Percentiles rank a stretch among this genome's conserved stretches.
phyloP scores from a whole-genome alignment of 139 green algal species.

The Micractinium sp. region DNA sequence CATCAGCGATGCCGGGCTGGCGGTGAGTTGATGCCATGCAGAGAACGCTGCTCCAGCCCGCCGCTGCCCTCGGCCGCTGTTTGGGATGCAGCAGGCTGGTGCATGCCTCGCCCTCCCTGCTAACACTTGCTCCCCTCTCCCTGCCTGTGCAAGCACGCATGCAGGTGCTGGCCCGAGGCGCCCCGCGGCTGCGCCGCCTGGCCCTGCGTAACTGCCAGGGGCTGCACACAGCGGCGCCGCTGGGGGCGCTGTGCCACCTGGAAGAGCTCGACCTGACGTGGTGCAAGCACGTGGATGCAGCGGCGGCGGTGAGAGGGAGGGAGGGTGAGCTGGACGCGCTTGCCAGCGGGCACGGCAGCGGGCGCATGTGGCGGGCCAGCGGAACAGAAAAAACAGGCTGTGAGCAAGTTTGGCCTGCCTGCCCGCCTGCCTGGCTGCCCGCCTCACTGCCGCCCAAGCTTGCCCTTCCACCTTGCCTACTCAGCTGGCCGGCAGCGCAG shows the following conservation, averaged over 20 bases:
- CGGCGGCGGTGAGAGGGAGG: too few species aligned
- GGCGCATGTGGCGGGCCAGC: too few species aligned
- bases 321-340: background rate
- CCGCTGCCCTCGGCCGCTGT: background rate
- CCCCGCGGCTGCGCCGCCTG: background rate
- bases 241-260: background rate
- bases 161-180: background rate
- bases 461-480: background rate
- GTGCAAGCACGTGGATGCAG: background rate
- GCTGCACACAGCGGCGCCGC: background rate
- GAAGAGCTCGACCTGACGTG: background rate
- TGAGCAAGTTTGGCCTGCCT: too few species aligned
- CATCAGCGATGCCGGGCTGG: background rate
- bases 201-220: background rate
- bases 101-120: too few species aligned
- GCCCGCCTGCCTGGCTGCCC: too few species aligned
- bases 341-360: too few species aligned
- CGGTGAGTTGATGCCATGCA: background rate
- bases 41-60: too few species aligned
- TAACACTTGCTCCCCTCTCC: background rate
- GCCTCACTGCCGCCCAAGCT: too few species aligned
- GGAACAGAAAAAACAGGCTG: too few species aligned
- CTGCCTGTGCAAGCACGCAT: background rate
- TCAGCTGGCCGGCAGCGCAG: background rate
- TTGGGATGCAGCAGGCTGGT: background rate